Percentiles rank a stretch among this genome's conserved stretches.
phyloP scores from a whole-genome alignment of 495 filamentous ascomycete genomes.

The Aspergillus bertholletiae region DNA sequence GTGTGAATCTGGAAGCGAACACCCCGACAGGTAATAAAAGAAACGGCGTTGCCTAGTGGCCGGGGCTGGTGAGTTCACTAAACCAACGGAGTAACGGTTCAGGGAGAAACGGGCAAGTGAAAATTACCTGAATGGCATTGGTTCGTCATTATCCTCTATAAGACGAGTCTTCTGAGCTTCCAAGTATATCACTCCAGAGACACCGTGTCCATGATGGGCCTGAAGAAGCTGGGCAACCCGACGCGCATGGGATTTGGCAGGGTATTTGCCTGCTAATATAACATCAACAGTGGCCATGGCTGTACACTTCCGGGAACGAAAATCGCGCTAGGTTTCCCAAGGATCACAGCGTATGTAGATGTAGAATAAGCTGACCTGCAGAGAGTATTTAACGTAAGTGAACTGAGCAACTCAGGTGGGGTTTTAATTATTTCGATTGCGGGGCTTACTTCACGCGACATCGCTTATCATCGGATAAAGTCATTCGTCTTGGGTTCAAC shows the following conservation, averaged over 20 bases:
- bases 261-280: slow-evolving; percentile 74
- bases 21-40: slow-evolving; percentile 95
- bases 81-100: neutral
- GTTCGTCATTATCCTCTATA: slow-evolving; percentile 79
- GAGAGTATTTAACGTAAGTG: no score
- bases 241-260: slow-evolving; percentile 85
- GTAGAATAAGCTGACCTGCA: neutral
- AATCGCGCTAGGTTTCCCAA: neutral
- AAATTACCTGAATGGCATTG: slow-evolving; percentile 69
- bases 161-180: slow-evolving; percentile 77
- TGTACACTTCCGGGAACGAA: neutral
- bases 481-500: no score
- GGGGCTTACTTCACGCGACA: neutral
- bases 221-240: slow-evolving; percentile 74
- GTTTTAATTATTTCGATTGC: neutral
- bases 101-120: neutral
- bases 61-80: slow-evolving; percentile 3
- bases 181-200: slow-evolving; percentile 63
- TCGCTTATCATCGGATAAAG: slow-evolving; percentile 2
- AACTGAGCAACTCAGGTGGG: neutral
- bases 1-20: slow-evolving; percentile 74
- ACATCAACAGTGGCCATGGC: slow-evolving; percentile 37
- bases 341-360: neutral
- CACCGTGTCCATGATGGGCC: slow-evolving; percentile 24
- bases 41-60: slow-evolving; percentile 73